Evolutionary conservation across 148 eudicot species (phyloP), one percentile per base, ranked within the genome.

Genomic region (Rhododendron vialii): DNA sequence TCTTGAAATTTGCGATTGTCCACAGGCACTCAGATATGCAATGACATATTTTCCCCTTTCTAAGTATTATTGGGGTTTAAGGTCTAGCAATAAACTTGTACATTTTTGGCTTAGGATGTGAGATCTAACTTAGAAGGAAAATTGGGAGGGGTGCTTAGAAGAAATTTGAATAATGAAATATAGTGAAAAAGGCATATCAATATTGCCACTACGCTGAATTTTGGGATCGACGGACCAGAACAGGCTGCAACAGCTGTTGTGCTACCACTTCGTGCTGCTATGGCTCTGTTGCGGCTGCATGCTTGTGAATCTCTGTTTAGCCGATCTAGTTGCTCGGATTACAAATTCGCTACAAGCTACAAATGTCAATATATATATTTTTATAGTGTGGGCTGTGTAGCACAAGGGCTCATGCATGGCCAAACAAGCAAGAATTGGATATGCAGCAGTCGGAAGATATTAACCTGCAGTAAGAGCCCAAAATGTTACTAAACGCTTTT

Each of bases 191-290:
- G 51, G 48, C 48, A 38, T 38, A 50, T 20, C 2, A 77, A 20
- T 17, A 20, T 75, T 75, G 45, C 80, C 15, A 20, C 28, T 41
- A 76, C 2, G 1, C 14, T 7, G n/a, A 36, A 3, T 41, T 20
- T 36, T 2, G 47, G 47, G 50, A 22, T 76, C n/a, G 5, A 78
- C 17, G 33, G 15, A 45, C 33, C 81, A 45, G 10, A 43, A 22
- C 47, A 38, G 12, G 50, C 28, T 35, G 45, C 30, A 1, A 24
- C 33, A 38, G 53, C 17, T 78, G 30, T 45, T 24, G 24, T 22
- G 80, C 80, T 41, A 24, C 33, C 30, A 45, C 53, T 78, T 36
- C 11, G 78, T 74, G 78, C 78, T 78, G 55, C 81, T 78, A 77
- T 24, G 51, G 53, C 7, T 77, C 30, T 77, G 48, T 77, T 7